Evolutionary conservation across 164 flowering plant species (phyloP), one percentile per base, ranked within the genome.

Genomic region (Kalanchoe fedtschenkoi): DNA sequence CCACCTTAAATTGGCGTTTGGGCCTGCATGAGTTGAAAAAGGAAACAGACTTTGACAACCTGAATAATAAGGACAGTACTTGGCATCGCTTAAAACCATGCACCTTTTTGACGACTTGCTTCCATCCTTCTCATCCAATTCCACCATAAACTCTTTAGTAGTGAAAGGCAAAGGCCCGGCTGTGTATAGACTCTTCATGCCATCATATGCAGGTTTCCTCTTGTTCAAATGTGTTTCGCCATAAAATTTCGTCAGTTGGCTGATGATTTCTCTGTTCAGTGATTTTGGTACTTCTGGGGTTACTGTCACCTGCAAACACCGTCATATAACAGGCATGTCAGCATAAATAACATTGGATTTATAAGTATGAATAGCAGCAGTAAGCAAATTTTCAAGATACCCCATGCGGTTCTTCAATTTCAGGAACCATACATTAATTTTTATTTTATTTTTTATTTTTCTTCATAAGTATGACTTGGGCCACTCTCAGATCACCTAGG

Each of bases 191-290:
- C 83, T 77, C 44, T 87, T 88, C 32, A 76, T 62, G 0, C 99
- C 96, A 77, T 93, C 98, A 71, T 80, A 93, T 0, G 81, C 95
- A 0, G 87, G 87, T 6, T 1, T 51, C 4, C 70, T 34, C 0
- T 42, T 60, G 0, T 81, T 84, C 70, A 86, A 46, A n/a, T 78
- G 80, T 0, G 90, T 68, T 0, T 61, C 65, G 0, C 64, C 0
- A 41, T 69, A 79, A 9, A 6, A 0, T 0, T 9, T 8, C 1
- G 78, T 76, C 0, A 89, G 80, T 46, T 73, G 57, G 0, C 6
- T 57, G 9, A 93, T 74, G 0, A 93, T 65, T 0, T 66, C 69
- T 13, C 95, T 61, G 68, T 74, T 78, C 0, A 79, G 62, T 0
- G 55, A 74, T 59, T 83, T 83, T 1, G 74, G 34, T 3, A 86